These are phyloP conservation scores for Vigna angularis DNA, from an alignment of 306 rosid genomes.

Conservation along the genomic window DNA sequence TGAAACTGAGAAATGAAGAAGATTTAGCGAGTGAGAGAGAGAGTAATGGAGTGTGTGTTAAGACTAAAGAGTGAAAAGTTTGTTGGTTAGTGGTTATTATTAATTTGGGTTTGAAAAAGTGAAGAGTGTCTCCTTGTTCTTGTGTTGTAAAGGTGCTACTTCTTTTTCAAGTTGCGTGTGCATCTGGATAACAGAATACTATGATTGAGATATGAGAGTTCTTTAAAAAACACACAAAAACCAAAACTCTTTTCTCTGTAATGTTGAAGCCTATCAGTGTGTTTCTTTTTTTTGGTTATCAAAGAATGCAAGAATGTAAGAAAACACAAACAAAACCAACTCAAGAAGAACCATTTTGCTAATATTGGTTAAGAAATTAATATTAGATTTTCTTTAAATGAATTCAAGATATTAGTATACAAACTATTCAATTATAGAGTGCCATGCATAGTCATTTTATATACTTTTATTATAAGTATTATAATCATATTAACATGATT, in stretches of 20 bases:
- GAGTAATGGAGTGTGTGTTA: constrained; percentile 22
- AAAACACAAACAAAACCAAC: too few species aligned
- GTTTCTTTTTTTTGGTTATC: neutral
- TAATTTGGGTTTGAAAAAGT: constrained; percentile 33
- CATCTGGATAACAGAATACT: constrained; percentile 47
- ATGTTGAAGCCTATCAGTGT: neutral
- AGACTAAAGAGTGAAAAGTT: neutral
- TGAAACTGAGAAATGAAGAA: constrained; percentile 27
- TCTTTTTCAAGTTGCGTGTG: constrained; percentile 63
- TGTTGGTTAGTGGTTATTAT: constrained; percentile 1
- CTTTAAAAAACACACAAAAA: neutral
- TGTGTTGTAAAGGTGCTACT: constrained; percentile 44
- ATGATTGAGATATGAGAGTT: constrained; percentile 37
- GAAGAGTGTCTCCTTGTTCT: constrained; percentile 7
- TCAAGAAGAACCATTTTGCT: neutral
- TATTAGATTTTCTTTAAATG: neutral
- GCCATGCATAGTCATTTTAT: too few species aligned
- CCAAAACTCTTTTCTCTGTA: neutral
- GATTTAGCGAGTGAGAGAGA: neutral
- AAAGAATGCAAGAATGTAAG: neutral
- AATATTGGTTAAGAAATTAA: neutral
- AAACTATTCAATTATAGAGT: too few species aligned
- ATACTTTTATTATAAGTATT: too few species aligned
- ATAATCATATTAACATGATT: too few species aligned
- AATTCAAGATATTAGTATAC: neutral